These are phyloP conservation scores for Amaranthus palmeri DNA, from an alignment of 148 eudicot species.

Conservation along the genomic window DNA sequence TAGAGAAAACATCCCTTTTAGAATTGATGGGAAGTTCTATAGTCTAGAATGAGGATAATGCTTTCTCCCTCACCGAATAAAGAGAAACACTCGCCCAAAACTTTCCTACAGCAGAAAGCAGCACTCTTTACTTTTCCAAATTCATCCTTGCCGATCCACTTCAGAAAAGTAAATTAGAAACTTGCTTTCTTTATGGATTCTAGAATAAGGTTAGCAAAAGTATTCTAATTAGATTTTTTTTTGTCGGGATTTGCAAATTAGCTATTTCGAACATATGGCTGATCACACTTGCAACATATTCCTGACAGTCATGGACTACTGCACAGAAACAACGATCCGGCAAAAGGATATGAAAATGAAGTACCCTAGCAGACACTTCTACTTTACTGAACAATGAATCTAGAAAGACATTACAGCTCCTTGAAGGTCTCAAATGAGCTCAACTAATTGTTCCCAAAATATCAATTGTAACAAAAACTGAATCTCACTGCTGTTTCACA, in stretches of 20 bases:
- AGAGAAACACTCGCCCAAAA: slow-evolving; percentile 39
- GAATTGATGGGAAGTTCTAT: slow-evolving; percentile 21
- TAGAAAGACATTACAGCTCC: slow-evolving; percentile 67
- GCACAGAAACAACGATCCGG: slow-evolving; percentile 35
- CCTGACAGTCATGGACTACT: slow-evolving; percentile 3
- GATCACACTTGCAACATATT: background rate
- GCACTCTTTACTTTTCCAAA: slow-evolving; percentile 34
- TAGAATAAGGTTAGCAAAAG: slow-evolving; percentile 33
- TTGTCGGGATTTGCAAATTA: too few species aligned
- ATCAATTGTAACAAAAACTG: slow-evolving; percentile 27
- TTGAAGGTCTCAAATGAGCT: slow-evolving; percentile 77
- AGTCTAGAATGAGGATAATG: slow-evolving; percentile 18
- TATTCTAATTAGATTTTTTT: background rate
- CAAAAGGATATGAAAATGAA: slow-evolving; percentile 47
- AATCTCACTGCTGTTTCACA: background rate
- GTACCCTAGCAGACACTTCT: slow-evolving; percentile 58
- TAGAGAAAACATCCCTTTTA: slow-evolving; percentile 32
- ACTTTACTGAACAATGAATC: slow-evolving; percentile 64
- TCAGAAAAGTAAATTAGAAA: slow-evolving; percentile 35
- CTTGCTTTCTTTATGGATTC: slow-evolving; percentile 17
- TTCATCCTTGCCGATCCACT: slow-evolving; percentile 34
- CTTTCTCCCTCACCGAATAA: slow-evolving; percentile 30
- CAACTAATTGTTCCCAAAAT: slow-evolving; percentile 62
- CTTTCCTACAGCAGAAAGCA: slow-evolving; percentile 33
- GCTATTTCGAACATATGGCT: background rate